These are phyloP conservation scores for Bipolaris sorokiniana DNA, from an alignment of 2,329 filamentous ascomycete species.

Conservation along the genomic window DNA sequence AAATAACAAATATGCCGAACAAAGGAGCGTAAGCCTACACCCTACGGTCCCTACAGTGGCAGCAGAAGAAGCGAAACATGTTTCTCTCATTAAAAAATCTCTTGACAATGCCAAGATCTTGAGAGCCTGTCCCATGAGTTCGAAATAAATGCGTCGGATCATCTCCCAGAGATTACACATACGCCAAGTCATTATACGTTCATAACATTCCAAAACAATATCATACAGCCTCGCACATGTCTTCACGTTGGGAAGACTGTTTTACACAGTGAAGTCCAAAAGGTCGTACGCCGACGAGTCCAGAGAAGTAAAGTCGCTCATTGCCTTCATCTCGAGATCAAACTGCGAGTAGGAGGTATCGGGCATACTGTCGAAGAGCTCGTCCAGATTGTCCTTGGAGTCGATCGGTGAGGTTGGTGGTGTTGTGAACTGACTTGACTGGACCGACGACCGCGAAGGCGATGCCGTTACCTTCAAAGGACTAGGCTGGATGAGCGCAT, in stretches of 20 bases:
- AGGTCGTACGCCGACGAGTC: conserved; percentile 43
- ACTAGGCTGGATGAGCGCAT: conserved; percentile 29
- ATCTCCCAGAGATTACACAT: conserved; percentile 17
- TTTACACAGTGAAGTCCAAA: conserved; percentile 44
- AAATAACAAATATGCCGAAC: conserved; percentile 15
- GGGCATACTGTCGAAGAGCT: conserved; percentile 41
- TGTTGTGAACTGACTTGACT: conserved; percentile 47
- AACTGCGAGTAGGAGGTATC: conserved; percentile 46
- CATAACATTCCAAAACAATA: conserved; percentile 22
- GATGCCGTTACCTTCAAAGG: conserved; percentile 39
- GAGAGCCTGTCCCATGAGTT: conserved; percentile 8
- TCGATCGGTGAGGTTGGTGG: conserved; percentile 47
- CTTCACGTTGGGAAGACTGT: background rate
- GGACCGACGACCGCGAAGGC: conserved; percentile 43
- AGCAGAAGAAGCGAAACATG: conserved; percentile 19
- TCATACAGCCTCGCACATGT: conserved; percentile 36
- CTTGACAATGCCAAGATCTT: conserved; percentile 10
- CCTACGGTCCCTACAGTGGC: conserved; percentile 20
- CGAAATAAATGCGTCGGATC: conserved; percentile 15
- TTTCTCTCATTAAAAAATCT: conserved; percentile 16
- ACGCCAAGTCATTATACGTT: conserved; percentile 21
- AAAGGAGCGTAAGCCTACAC: conserved; percentile 23
- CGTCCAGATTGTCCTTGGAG: conserved; percentile 43
- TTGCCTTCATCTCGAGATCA: conserved; percentile 49
- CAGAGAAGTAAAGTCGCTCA: conserved; percentile 42